Evolutionary conservation across 148 eudicot genomes (phyloP).

Genomic region (Simmondsia chinensis): DNA sequence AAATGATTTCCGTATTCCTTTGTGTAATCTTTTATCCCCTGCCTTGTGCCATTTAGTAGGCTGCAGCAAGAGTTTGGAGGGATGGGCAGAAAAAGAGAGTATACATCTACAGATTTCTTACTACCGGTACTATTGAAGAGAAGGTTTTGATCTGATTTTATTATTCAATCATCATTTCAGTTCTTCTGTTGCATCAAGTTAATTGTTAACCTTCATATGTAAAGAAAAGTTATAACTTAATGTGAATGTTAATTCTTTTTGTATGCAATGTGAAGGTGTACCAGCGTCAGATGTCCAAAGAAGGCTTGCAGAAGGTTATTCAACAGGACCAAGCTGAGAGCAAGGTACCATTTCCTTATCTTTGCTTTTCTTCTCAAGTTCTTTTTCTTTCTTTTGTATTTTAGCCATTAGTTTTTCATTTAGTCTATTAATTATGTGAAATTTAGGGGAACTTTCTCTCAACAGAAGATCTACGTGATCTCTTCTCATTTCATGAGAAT

Average conservation of each 20-base stretch:
- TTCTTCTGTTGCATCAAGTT: no score
- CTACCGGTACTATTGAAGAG: constrained; percentile 97
- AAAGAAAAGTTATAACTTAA: neutral
- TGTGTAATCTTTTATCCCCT: no score
- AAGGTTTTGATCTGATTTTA: constrained; percentile 43
- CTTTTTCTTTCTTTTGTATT: constrained; percentile 2
- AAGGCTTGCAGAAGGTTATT: constrained; percentile 97
- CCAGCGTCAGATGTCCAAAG: constrained; percentile 99
- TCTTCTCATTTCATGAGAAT: constrained; percentile 67
- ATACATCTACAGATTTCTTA: constrained; percentile 86
- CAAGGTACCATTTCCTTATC: constrained; percentile 31
- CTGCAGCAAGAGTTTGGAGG: constrained; percentile 99
- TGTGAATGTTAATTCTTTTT: neutral
- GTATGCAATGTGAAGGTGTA: constrained; percentile 50
- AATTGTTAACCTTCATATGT: no score
- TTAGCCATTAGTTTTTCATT: constrained; percentile 1
- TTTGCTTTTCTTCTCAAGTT: neutral
- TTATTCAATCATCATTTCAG: constrained; percentile 6
- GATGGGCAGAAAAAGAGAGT: constrained; percentile 99
- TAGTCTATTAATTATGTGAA: neutral
- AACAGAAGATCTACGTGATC: constrained; percentile 82
- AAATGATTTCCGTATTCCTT: no score
- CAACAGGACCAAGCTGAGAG: constrained; percentile 65
- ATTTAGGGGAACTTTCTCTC: constrained; percentile 81
- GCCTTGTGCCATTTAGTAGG: constrained; percentile 30